Percentiles rank a stretch among this genome's conserved stretches.
These are phyloP conservation scores for Heterobasidion irregulare DNA, from an alignment of 1,284 basidiomycete genomes.

Conservation along the genomic window DNA sequence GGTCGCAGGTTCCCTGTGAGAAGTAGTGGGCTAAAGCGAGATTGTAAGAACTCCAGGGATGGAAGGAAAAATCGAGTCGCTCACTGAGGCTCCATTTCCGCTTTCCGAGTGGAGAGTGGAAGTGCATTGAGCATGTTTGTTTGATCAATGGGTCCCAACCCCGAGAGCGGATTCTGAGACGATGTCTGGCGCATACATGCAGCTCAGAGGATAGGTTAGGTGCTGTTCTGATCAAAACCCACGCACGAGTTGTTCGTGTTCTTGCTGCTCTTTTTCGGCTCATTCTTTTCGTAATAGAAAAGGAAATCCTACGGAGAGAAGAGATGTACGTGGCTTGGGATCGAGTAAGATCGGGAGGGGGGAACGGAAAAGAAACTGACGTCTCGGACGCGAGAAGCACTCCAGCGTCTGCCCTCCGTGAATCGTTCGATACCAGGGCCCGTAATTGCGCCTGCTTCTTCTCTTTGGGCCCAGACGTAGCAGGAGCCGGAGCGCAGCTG, in stretches of 20 bases:
- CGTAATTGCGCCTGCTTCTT: conserved; percentile 26
- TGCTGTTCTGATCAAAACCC: conserved; percentile 12
- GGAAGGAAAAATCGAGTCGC: conserved; percentile 10
- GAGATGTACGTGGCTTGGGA: neutral
- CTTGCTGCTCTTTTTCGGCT: conserved; percentile 18
- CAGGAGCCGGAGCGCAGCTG: conserved; percentile 30
- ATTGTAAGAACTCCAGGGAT: conserved; percentile 6
- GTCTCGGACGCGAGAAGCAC: conserved; percentile 28
- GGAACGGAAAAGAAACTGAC: conserved; percentile 15
- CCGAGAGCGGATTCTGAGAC: conserved; percentile 16
- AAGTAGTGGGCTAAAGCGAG: conserved; percentile 60
- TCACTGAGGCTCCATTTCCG: conserved; percentile 76
- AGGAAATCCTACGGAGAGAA: conserved; percentile 26
- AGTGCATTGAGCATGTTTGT: conserved; percentile 68
- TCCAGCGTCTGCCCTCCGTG: conserved; percentile 33
- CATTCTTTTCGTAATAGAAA: conserved; percentile 31
- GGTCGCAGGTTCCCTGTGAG: conserved; percentile 43
- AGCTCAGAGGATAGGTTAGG: neutral
- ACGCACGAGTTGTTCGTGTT: conserved; percentile 11
- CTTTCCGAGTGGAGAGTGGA: conserved; percentile 23
- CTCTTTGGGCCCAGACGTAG: conserved; percentile 33
- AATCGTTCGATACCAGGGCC: conserved; percentile 33
- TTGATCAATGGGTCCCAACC: conserved; percentile 70
- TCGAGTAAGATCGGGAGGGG: neutral
- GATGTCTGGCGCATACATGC: neutral